Evolutionary conservation across 2,329 filamentous ascomycete species (phyloP), one percentile per base, ranked within the genome.

Genomic region (Microdochium paspali): DNA sequence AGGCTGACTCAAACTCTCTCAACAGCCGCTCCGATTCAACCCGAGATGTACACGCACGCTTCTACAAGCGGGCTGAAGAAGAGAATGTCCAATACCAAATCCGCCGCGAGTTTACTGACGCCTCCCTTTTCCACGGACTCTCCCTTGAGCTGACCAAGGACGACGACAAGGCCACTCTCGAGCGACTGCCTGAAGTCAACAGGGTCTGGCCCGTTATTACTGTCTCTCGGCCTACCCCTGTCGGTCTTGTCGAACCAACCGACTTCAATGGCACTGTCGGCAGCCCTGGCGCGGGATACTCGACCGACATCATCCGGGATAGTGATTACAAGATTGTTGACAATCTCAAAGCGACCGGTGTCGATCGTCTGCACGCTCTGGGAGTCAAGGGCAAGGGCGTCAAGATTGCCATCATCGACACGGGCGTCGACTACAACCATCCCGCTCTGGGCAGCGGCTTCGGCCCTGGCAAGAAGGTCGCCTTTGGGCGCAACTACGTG

Each of bases 371-470:
- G 13, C 53, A 53, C 25, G 47, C 47, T 23, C 44, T 51, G 6
- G 52, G 49, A 1, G 49, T 53, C 18, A 51, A 50, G 25, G 52
- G 53, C 1, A 50, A 54, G 24, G 49, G 49, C 3, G 44, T 54
- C 18, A 51, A 51, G 40, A 45, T 54, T 25, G 54, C 51, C 13
- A 53, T 56, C 9, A 25, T 56, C 31, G 53, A 56, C 44, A 53
- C 49, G 12, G 54, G 54, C 4, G 51, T 51, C 13, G 52, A 53
- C 23, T 55, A 52, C 28, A 43, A 46, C 18, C 50, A 53, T 24
- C 50, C 49, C 2, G 53, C 45, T 5, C 43, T 54, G 1, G 53
- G 52, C 9, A 48, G 49, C 5, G 51, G 52, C 4, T 47, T 47
- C 23, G 53, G 52, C 21, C 47, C 53, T 13, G 49, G 42, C 10